Evolutionary conservation across 2,329 filamentous ascomycete genomes (phyloP).

Genomic region (Fusarium hainanense): DNA sequence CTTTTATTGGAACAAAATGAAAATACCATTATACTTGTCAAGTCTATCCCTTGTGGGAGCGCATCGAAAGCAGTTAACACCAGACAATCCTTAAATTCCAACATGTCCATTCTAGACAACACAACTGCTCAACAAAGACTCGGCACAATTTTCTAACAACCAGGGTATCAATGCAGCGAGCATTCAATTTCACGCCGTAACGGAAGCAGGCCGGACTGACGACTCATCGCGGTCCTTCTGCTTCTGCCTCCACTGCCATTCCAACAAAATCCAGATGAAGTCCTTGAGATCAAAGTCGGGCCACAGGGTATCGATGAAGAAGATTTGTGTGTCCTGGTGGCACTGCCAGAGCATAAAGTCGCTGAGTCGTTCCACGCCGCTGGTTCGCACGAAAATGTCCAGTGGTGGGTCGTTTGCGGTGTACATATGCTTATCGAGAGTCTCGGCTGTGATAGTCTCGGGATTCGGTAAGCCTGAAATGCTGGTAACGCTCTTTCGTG

Average conservation of each 20-base stretch:
- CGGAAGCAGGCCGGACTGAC: conserved; percentile 49
- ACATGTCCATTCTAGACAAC: conserved; percentile 4
- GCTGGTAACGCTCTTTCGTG: conserved; percentile 49
- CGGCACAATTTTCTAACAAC: conserved; percentile 28
- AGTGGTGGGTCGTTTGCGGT: conserved; percentile 87
- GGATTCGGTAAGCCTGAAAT: conserved; percentile 71
- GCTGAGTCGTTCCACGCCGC: conserved; percentile 89
- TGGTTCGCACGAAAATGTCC: conserved; percentile 91
- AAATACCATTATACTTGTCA: conserved; percentile 7
- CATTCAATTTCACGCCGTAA: conserved; percentile 42
- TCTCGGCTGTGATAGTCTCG: conserved; percentile 86
- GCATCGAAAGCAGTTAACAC: conserved; percentile 2
- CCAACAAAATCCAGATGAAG: conserved; percentile 90
- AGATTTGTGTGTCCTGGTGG: conserved; percentile 90
- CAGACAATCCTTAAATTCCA: conserved; percentile 12
- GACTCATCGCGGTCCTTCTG: conserved; percentile 64
- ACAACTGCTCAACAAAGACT: conserved; percentile 8
- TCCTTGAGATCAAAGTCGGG: conserved; percentile 95
- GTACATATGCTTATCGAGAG: conserved; percentile 86
- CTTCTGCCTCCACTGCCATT: conserved; percentile 82
- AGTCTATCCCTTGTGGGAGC: conserved; percentile 5
- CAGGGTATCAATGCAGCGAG: conserved; percentile 39
- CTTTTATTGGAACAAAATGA: neutral
- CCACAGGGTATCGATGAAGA: conserved; percentile 93
- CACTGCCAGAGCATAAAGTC: conserved; percentile 99